Evolutionary conservation across 257 asterid genomes (phyloP).

Genomic region (Buddleja alternifolia): DNA sequence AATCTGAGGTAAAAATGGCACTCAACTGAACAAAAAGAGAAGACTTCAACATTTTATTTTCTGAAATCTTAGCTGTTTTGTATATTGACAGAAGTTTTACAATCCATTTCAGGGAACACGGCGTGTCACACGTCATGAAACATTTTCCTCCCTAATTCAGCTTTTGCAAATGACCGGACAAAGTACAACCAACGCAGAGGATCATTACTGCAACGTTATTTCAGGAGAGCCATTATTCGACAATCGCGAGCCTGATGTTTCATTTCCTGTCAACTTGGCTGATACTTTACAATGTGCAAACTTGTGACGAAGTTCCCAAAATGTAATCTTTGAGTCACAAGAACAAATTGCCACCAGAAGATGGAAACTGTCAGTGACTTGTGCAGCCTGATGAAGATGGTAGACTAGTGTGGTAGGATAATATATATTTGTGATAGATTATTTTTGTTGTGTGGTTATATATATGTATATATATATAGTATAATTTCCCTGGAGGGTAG

Average conservation of each 20-base stretch:
- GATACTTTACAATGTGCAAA: conserved; percentile 42
- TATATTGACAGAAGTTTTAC: neutral
- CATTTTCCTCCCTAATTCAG: conserved; percentile 80
- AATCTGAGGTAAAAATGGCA: conserved; percentile 58
- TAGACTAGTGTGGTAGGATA: too few species aligned
- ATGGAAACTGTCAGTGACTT: too few species aligned
- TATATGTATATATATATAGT: too few species aligned
- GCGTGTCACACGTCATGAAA: conserved; percentile 67
- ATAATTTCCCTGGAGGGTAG: too few species aligned
- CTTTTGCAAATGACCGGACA: conserved; percentile 60
- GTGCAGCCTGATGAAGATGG: too few species aligned
- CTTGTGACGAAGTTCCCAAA: conserved; percentile 32
- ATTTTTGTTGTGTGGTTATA: too few species aligned
- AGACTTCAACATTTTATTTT: too few species aligned
- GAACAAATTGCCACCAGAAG: too few species aligned
- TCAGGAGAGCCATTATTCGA: conserved; percentile 37
- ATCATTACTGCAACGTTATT: conserved; percentile 30
- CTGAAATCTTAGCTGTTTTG: neutral
- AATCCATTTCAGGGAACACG: conserved; percentile 52
- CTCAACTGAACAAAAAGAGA: neutral
- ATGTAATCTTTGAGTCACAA: too few species aligned
- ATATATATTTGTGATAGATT: too few species aligned
- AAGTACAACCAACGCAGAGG: conserved; percentile 30
- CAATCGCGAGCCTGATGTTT: conserved; percentile 44
- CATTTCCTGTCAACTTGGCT: too few species aligned